Conservation (phyloP, 257 asterid species). For the Asclepias syriaca region DNA sequence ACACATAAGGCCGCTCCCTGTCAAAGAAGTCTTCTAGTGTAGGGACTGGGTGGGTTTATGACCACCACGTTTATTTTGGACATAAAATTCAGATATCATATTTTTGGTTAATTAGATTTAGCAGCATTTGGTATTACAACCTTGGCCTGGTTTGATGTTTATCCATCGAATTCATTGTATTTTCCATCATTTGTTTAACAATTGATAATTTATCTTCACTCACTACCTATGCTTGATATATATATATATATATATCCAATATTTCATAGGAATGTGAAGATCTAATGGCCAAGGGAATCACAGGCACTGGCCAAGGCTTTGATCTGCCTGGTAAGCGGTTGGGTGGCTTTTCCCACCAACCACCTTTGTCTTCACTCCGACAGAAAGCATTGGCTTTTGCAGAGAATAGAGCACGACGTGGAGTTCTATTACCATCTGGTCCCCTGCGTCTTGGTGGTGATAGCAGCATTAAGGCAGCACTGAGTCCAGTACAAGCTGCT, state of each 20-base stretch:
- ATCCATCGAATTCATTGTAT: background rate
- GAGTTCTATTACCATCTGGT: slow-evolving; percentile 47
- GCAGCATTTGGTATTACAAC: background rate
- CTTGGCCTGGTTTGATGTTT: background rate
- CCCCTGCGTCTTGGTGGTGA: slow-evolving; percentile 75
- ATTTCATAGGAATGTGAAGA: slow-evolving; percentile 69
- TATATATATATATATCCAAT: background rate
- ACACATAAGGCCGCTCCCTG: background rate
- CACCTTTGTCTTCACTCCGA: slow-evolving; percentile 48
- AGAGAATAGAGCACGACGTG: slow-evolving; percentile 45
- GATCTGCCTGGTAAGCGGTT: slow-evolving; percentile 72
- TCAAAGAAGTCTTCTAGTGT: background rate
- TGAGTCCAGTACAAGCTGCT: slow-evolving; percentile 79
- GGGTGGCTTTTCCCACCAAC: slow-evolving; percentile 77
- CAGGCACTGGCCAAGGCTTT: slow-evolving; percentile 73
- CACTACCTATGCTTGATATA: background rate
- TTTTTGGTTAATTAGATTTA: background rate
- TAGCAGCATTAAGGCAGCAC: slow-evolving; percentile 50
- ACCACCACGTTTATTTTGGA: background rate
- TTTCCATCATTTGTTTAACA: background rate
- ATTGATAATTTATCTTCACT: background rate
- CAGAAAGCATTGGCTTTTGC: slow-evolving; percentile 68
- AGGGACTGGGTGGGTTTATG: background rate
- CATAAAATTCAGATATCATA: background rate
- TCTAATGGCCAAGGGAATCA: slow-evolving; percentile 63